phyloP scores from a whole-genome alignment of 2,329 filamentous ascomycete species.

The Colletotrichum aenigma region DNA sequence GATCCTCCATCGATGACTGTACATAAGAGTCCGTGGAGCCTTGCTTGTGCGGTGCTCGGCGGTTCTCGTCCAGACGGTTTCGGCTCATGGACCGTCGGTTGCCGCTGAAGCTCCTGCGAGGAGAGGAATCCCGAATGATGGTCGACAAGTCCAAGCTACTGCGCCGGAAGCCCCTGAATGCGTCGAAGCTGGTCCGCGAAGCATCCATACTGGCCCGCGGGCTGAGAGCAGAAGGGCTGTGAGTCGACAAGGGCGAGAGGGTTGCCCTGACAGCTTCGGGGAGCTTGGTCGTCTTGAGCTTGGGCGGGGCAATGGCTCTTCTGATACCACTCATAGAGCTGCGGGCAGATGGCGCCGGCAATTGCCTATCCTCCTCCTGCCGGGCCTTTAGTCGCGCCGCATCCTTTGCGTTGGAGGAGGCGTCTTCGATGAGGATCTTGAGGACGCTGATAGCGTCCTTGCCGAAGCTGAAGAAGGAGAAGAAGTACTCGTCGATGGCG shows the following conservation, averaged over 20 bases:
- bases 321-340: slow-evolving; percentile 21
- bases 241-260: slow-evolving; percentile 56
- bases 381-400: background rate
- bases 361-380: background rate
- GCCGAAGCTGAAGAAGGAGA: slow-evolving; percentile 90
- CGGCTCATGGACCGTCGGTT: slow-evolving; percentile 57
- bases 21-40: slow-evolving; percentile 77
- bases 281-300: slow-evolving; percentile 44
- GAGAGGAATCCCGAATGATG: slow-evolving; percentile 43
- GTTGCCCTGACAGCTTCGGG: slow-evolving; percentile 67
- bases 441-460: slow-evolving; percentile 83
- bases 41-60: slow-evolving; percentile 53
- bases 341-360: slow-evolving; percentile 11
- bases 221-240: slow-evolving; percentile 46
- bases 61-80: slow-evolving; percentile 50
- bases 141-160: slow-evolving; percentile 58
- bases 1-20: slow-evolving; percentile 73
- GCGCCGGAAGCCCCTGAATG: slow-evolving; percentile 48
- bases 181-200: slow-evolving; percentile 59
- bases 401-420: slow-evolving; percentile 40
- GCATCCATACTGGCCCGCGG: slow-evolving; percentile 61
- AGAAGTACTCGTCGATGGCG: slow-evolving; percentile 98
- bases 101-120: slow-evolving; percentile 68
- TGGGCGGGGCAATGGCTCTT: slow-evolving; percentile 24
- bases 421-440: slow-evolving; percentile 72